These are phyloP conservation scores for Limnanthes douglasii DNA, from an alignment of 345 rosid genomes.

Conservation along the genomic window DNA sequence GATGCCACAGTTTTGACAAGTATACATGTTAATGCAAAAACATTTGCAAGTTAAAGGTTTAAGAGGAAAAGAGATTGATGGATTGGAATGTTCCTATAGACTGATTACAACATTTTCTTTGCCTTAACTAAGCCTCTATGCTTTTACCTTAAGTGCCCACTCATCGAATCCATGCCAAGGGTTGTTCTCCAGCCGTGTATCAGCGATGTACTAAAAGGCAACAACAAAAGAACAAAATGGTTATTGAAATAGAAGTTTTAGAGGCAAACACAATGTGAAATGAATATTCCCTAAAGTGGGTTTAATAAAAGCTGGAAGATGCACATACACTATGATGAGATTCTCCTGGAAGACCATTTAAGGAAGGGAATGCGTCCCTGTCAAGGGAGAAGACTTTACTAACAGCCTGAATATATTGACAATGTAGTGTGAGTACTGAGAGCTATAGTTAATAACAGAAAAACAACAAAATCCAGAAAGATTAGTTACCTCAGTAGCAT, in stretches of 20 bases:
- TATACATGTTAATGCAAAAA: neutral
- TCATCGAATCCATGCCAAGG: slow-evolving; percentile 84
- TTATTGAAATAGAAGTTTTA: slow-evolving; percentile 1
- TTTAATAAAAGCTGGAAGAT: slow-evolving; percentile 4
- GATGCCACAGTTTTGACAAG: too few species aligned
- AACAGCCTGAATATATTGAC: slow-evolving; percentile 35
- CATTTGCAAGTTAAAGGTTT: neutral
- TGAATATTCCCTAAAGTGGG: neutral
- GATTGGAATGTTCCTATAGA: too few species aligned
- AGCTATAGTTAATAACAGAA: neutral
- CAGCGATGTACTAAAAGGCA: slow-evolving; percentile 62
- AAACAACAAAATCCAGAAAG: slow-evolving; percentile 1
- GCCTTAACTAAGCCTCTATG: too few species aligned
- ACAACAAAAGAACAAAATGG: slow-evolving; percentile 6
- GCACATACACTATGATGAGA: slow-evolving; percentile 78
- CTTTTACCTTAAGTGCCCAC: slow-evolving; percentile 74
- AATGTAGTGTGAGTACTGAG: slow-evolving; percentile 6
- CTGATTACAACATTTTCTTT: slow-evolving; percentile 1
- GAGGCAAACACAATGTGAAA: neutral
- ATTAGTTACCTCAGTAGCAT: slow-evolving; percentile 73
- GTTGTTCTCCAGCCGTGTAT: slow-evolving; percentile 48
- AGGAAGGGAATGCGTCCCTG: slow-evolving; percentile 77
- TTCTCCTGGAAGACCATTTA: slow-evolving; percentile 85
- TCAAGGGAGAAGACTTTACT: slow-evolving; percentile 81
- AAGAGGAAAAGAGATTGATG: neutral